Percentiles rank a stretch among this genome's conserved stretches.
Conservation (phyloP, 306 rosid species). For the Inga laurina region DNA sequence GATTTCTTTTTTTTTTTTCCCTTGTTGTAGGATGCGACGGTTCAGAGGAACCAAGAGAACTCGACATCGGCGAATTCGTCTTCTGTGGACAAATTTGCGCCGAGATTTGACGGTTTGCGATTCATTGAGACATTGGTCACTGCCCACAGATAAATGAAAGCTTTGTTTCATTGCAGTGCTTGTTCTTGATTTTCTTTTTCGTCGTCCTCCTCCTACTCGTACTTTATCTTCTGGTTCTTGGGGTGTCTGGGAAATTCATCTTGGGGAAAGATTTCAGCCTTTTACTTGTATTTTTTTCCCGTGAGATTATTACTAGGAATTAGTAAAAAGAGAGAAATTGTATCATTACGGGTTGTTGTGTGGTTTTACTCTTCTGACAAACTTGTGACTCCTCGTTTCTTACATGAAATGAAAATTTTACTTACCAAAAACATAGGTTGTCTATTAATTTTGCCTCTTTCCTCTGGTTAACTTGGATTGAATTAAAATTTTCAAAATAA, state of each 20-base stretch:
- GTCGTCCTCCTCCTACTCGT: neutral
- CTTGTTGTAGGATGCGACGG: conserved; percentile 28
- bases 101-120: conserved; percentile 85
- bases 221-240: neutral
- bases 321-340: conserved; percentile 28
- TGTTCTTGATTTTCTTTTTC: neutral
- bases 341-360: conserved; percentile 27
- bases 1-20: neutral
- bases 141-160: conserved; percentile 67
- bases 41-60: neutral
- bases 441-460: neutral
- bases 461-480: neutral
- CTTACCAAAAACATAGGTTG: neutral
- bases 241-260: neutral
- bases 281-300: neutral
- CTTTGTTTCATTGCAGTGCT: neutral
- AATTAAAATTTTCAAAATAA: too few species aligned
- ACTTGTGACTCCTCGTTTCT: neutral
- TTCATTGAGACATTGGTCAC: conserved; percentile 91
- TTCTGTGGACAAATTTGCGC: conserved; percentile 65
- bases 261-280: conserved; percentile 21
- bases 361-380: neutral
- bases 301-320: neutral
- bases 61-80: conserved; percentile 21
- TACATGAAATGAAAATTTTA: neutral